Base-by-base conservation (phyloP, 805 yeast species). In the Metschnikowia similis region DNA sequence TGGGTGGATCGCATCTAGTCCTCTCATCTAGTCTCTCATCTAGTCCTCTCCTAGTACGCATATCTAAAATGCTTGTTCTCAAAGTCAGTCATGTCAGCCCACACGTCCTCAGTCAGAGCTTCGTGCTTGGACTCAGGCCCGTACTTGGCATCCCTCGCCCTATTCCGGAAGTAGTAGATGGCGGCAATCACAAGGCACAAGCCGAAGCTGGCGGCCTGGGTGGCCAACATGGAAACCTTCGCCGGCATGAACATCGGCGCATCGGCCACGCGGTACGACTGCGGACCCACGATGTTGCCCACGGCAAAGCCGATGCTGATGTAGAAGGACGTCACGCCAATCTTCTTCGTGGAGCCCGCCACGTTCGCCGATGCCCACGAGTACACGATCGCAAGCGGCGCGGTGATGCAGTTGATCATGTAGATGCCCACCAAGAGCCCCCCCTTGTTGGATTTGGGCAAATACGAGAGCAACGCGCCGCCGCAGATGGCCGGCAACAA, bases 301-400 rank as follows among this genome's bases (percentile, higher is more conserved):
- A 81, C 77, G 37, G 87, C 81, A 62, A 84, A 87, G 5, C 82
- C 85, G 51, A 85, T 50, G 35, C 48, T 74, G 64, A 86, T 73
- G 43, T 76, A 76, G 34, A 83, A 63, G 6, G 85, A 84, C 47
- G 81, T 79, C 28, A 81, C 75, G 5, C 81, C 75, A 56, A 82
- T 73, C 57, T 85, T 82, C 65, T 87, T 87, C n/a, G 91, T 85
- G 54, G 81, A 79, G 10, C 94, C 94, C 1, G 90, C 83, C 34
- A 83, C 77, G 62, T 86, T 82, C 6, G 55, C 56, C 41, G 49
- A 47, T 8, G 52, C 49, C 53, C 56, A 50, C 17, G 54, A 44
- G 49, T 47, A 45, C 30, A 50, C 52, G 5, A 50, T 49, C 10
- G 55, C 49, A 10, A 49, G 48, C 8, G 52, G 52, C 4, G 52